phyloP scores from a whole-genome alignment of 2,329 filamentous ascomycete genomes.

The Colletotrichum simmondsii region DNA sequence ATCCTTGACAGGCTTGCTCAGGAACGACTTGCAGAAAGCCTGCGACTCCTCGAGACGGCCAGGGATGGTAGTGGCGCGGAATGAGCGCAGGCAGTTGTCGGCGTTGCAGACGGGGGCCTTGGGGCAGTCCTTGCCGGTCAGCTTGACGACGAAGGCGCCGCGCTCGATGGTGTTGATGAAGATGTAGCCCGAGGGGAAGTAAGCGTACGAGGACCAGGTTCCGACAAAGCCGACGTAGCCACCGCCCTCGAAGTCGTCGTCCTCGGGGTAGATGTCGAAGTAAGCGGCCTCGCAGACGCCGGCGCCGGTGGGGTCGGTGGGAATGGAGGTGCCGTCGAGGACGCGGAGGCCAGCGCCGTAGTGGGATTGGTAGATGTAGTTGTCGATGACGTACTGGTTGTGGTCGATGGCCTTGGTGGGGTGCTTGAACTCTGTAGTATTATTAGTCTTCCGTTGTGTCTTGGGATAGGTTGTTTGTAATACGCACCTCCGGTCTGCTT shows the following conservation, averaged over 20 bases:
- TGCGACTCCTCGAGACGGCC: constrained; percentile 45
- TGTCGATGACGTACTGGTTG: constrained; percentile 59
- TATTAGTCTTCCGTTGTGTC: constrained; percentile 37
- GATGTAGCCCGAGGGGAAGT: constrained; percentile 60
- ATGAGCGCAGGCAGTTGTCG: constrained; percentile 51
- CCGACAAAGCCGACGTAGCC: constrained; percentile 53
- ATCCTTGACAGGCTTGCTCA: constrained; percentile 33
- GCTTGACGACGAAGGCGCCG: constrained; percentile 60
- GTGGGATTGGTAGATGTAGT: constrained; percentile 59
- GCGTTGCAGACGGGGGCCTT: constrained; percentile 41
- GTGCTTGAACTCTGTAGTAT: constrained; percentile 53
- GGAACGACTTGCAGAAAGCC: constrained; percentile 44
- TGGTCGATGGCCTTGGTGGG: constrained; percentile 56
- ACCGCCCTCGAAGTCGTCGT: constrained; percentile 51
- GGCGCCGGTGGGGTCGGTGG: constrained; percentile 54
- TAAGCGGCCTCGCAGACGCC: constrained; percentile 58
- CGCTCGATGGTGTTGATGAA: constrained; percentile 64
- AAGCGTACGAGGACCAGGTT: constrained; percentile 61
- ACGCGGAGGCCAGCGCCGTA: constrained; percentile 60
- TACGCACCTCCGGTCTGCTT: constrained; percentile 50
- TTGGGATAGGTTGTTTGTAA: rapidly evolving
- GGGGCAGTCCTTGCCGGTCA: constrained; percentile 35
- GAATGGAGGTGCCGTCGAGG: constrained; percentile 49
- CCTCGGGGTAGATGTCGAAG: constrained; percentile 63
- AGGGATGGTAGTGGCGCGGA: constrained; percentile 45